A percentile compares a stretch with the other conserved stretches of the same genome.
Evolutionary conservation across 2,329 filamentous ascomycete genomes (phyloP).

Genomic region (Spiromastix sp.): DNA sequence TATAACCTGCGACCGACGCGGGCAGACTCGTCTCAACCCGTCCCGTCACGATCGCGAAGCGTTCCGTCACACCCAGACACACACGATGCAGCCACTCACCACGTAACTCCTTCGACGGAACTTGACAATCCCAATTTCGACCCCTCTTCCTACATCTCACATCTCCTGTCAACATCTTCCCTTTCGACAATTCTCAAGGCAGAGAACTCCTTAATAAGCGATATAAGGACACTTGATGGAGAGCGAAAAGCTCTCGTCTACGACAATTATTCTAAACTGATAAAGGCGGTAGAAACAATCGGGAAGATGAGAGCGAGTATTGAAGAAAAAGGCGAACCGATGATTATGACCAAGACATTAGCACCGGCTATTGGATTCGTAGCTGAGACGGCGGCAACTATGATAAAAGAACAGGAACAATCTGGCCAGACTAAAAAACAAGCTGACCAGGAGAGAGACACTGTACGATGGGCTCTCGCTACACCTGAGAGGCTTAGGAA

Average conservation of each 20-base stretch:
- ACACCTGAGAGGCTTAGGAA: conserved; percentile 28
- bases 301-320: conserved; percentile 50
- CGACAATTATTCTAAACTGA: conserved; percentile 95
- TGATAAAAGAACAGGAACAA: conserved; percentile 32
- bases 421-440: conserved; percentile 12
- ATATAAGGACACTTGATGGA: conserved; percentile 82
- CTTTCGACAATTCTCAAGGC: conserved; percentile 34
- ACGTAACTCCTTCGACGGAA: conserved; percentile 37
- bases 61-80: conserved; percentile 30
- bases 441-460: conserved; percentile 27
- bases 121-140: conserved; percentile 67
- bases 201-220: conserved; percentile 41
- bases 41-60: conserved; percentile 23
- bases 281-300: conserved; percentile 94
- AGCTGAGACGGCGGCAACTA: conserved; percentile 30
- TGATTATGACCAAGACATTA: conserved; percentile 36
- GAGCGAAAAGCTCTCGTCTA: conserved; percentile 97
- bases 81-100: conserved; percentile 29
- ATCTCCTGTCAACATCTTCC: conserved; percentile 31
- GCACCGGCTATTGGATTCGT: conserved; percentile 33
- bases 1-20: conserved; percentile 63
- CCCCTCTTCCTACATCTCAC: conserved; percentile 46
- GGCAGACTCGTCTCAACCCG: conserved; percentile 22
- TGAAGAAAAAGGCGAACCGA: conserved; percentile 34
- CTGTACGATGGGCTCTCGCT: conserved; percentile 35